Conservation (phyloP, 495 filamentous ascomycete species). For the Penicillium simplicissimum region DNA sequence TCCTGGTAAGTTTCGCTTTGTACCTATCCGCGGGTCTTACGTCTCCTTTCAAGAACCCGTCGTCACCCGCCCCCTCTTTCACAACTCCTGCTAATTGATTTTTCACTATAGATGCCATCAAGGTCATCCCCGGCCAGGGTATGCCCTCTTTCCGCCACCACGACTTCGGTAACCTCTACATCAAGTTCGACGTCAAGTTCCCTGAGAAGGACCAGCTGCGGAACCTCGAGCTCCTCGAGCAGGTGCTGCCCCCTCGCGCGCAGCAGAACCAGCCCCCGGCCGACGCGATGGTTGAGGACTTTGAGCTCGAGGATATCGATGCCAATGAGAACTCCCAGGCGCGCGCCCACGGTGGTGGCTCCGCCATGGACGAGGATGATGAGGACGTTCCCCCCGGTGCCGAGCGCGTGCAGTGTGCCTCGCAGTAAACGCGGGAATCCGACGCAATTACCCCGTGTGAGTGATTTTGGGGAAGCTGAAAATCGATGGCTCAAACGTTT, state of each 20-base stretch:
- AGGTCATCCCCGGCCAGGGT: slow-evolving; percentile 94
- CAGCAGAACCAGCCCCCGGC: slow-evolving; percentile 61
- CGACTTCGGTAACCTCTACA: slow-evolving; percentile 93
- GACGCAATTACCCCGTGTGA: slow-evolving; percentile 7
- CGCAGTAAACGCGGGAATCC: slow-evolving; percentile 65
- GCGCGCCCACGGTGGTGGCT: slow-evolving; percentile 65
- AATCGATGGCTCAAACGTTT: slow-evolving; percentile 7
- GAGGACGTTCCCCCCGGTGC: slow-evolving; percentile 73
- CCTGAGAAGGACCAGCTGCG: slow-evolving; percentile 60
- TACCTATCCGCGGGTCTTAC: neutral
- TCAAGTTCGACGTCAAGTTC: slow-evolving; percentile 98
- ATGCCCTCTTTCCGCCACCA: slow-evolving; percentile 98
- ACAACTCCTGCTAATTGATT: neutral
- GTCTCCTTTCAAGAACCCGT: neutral
- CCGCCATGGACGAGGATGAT: slow-evolving; percentile 82
- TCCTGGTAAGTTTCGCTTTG: slow-evolving; percentile 66
- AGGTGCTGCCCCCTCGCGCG: slow-evolving; percentile 73
- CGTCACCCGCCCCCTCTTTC: neutral
- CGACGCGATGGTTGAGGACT: slow-evolving; percentile 91
- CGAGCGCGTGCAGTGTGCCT: slow-evolving; percentile 96
- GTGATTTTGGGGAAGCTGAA: slow-evolving; percentile 12
- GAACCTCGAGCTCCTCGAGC: slow-evolving; percentile 65
- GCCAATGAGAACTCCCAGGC: slow-evolving; percentile 62
- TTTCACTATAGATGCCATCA: slow-evolving; percentile 68
- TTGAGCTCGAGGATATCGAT: slow-evolving; percentile 79